A percentile compares a stretch with the other conserved stretches of the same genome.
Conservation (phyloP, 495 filamentous ascomycete species). For the Hamigera avellanea region DNA sequence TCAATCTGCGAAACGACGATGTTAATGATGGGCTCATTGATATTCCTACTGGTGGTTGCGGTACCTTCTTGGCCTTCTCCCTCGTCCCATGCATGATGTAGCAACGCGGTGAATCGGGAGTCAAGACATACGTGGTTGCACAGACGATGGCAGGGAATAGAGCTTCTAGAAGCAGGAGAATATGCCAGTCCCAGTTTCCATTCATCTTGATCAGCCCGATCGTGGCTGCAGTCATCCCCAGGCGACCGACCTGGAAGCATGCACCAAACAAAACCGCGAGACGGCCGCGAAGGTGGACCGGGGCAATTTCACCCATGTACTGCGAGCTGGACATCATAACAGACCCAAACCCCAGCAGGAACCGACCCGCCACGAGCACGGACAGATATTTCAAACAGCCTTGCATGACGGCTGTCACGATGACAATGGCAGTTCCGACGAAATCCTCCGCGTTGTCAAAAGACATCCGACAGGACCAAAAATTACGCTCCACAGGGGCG, state of each 20-base stretch:
- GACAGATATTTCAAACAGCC: constrained; percentile 19
- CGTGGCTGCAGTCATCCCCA: constrained; percentile 25
- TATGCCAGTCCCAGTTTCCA: constrained; percentile 21
- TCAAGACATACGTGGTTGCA: constrained; percentile 21
- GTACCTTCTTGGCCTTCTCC: constrained; percentile 23
- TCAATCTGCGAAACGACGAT: constrained; percentile 29
- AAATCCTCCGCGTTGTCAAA: constrained; percentile 32
- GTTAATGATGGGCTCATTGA: constrained; percentile 26
- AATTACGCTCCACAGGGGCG: constrained; percentile 27
- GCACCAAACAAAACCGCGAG: constrained; percentile 34
- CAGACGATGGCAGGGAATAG: constrained; percentile 29
- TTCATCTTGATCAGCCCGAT: constrained; percentile 18
- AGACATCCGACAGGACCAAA: constrained; percentile 22
- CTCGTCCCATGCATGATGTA: constrained; percentile 25
- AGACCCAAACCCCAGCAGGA: constrained; percentile 30
- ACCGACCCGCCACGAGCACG: constrained; percentile 30
- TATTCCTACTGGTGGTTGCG: constrained; percentile 24
- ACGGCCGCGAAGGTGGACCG: constrained; percentile 30
- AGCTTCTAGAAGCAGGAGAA: constrained; percentile 25
- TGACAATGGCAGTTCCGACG: constrained; percentile 24
- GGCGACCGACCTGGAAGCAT: constrained; percentile 29
- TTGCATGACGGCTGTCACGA: constrained; percentile 26
- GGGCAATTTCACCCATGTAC: constrained; percentile 32
- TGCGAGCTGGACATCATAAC: constrained; percentile 28
- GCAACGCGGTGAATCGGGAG: constrained; percentile 31